Base-by-base conservation (phyloP, 176 grass and related monocot genomes). In the Themeda triandra region DNA sequence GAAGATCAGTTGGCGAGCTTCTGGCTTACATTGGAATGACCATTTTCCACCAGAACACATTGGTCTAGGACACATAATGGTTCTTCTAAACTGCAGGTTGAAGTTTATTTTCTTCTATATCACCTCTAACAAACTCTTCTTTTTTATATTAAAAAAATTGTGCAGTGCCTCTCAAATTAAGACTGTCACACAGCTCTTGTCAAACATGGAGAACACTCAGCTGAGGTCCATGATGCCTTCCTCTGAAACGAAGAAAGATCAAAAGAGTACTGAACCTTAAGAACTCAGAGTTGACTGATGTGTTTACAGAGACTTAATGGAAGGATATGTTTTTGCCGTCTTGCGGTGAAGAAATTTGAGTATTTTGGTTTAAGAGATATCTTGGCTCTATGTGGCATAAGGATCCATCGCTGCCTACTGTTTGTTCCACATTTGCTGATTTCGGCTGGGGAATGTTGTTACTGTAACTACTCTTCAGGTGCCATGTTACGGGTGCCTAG, bases 151-250 rank as follows among this genome's bases (percentile, higher is more conserved):
- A 25, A 69, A 40, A 40, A 74, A 69, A 78, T 13, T 42, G 32
- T 80, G 32, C 88, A 95, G 91, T 77, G 91, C 88, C 75, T 80
- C 93, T 51, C 91, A 96, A 82, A 87, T 96, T 76, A 93, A 93
- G 88, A 96, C 93, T 32, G 81, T 96, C 73, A 85, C 88, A 32
- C 91, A 87, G 74, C 27, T 96, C 14, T 90, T 96, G 39, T 91
- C 91, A 68, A 91, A 96, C 54, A 93, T 96, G 93, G 93, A 96
- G 75, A 96, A 54, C 44, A 89, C 88, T 58, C 93, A 96, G 56
- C 80, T 96, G 41, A 93, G 25, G 37, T 79, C 93, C 82, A 53
- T 86, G 17, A 67, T 78, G 48, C 45, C 76, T 35, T 63, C 71
- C 30, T 72, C 79, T 64, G 48, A 30, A 41, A 48, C 5, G 21